Percentiles rank a stretch among this genome's conserved stretches.
Evolutionary conservation across 2,329 filamentous ascomycete species (phyloP).

Genomic region (Pseudogymnoascus sp.): DNA sequence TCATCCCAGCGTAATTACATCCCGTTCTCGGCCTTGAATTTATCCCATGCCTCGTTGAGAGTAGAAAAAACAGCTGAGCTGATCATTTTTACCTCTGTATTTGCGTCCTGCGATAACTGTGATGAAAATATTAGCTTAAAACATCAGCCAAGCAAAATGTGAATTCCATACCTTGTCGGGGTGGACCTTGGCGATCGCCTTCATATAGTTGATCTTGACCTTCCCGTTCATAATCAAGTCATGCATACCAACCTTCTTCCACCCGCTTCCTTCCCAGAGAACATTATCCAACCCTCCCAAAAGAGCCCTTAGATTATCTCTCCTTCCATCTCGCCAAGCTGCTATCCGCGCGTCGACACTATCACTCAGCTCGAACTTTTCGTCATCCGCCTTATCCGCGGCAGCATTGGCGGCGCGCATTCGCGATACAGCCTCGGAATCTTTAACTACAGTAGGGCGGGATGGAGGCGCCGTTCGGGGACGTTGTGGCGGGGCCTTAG

Average conservation of each 20-base stretch:
- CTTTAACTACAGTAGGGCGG: slow-evolving; percentile 34
- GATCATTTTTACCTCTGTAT: slow-evolving; percentile 57
- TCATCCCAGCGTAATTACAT: slow-evolving; percentile 33
- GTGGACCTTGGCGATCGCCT: slow-evolving; percentile 96
- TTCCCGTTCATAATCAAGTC: slow-evolving; percentile 88
- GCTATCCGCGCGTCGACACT: slow-evolving; percentile 71
- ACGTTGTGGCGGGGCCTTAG: slow-evolving; percentile 40
- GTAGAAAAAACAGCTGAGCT: slow-evolving; percentile 58
- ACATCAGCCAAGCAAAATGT: not conserved
- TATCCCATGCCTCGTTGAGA: slow-evolving; percentile 65
- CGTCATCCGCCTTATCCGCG: slow-evolving; percentile 78
- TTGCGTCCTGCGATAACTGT: slow-evolving; percentile 55
- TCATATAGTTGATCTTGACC: slow-evolving; percentile 98
- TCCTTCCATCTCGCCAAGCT: slow-evolving; percentile 82
- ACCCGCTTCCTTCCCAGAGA: slow-evolving; percentile 83
- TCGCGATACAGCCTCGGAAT: slow-evolving; percentile 69
- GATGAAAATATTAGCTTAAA: not conserved
- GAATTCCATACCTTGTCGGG: slow-evolving; percentile 77
- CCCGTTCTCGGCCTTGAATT: slow-evolving; percentile 61
- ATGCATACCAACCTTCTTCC: slow-evolving; percentile 94
- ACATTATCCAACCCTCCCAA: slow-evolving; percentile 80
- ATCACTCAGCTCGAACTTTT: slow-evolving; percentile 84
- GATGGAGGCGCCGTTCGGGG: slow-evolving; percentile 38
- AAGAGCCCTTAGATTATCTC: slow-evolving; percentile 83
- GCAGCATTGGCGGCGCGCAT: slow-evolving; percentile 77